Conservation (phyloP, 495 filamentous ascomycete genomes). For the Hyphodiscus hymeniophilus region DNA sequence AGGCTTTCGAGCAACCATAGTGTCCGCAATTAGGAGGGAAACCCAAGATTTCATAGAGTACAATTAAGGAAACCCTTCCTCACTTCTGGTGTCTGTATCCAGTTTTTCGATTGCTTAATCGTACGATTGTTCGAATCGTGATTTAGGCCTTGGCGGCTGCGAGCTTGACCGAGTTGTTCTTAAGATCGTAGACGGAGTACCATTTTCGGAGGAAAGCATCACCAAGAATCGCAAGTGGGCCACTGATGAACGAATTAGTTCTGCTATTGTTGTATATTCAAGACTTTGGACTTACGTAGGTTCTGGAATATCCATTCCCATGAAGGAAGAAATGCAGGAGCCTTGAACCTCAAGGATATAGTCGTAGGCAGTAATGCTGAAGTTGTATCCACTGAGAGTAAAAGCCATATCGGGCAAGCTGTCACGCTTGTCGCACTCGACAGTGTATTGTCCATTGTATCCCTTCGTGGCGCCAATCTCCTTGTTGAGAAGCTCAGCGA, state of each 20-base stretch:
- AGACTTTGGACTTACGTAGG: constrained; percentile 39
- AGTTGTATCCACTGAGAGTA: constrained; percentile 78
- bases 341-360: constrained; percentile 96
- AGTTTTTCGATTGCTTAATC: background rate
- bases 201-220: constrained; percentile 96
- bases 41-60: constrained; percentile 14
- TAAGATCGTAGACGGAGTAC: constrained; percentile 95
- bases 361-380: constrained; percentile 80
- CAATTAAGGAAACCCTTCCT: constrained; percentile 17
- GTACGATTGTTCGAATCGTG: background rate
- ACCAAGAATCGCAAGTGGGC: constrained; percentile 91
- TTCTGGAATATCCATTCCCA: constrained; percentile 95
- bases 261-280: too few relatives aligned
- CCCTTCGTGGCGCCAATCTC: constrained; percentile 97
- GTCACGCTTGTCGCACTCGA: constrained; percentile 82
- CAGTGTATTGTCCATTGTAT: constrained; percentile 87
- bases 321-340: constrained; percentile 93
- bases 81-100: constrained; percentile 3
- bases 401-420: constrained; percentile 82
- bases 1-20: background rate
- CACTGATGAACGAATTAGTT: constrained; percentile 23
- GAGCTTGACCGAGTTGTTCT: constrained; percentile 75
- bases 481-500: constrained; percentile 95
- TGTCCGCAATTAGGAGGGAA: background rate
- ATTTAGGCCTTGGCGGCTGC: constrained; percentile 59